Percentiles rank a stretch among this genome's conserved stretches.
These are phyloP conservation scores for Flagelloscypha sp. DNA, from an alignment of 768 basidiomycete species.

Conservation along the genomic window DNA sequence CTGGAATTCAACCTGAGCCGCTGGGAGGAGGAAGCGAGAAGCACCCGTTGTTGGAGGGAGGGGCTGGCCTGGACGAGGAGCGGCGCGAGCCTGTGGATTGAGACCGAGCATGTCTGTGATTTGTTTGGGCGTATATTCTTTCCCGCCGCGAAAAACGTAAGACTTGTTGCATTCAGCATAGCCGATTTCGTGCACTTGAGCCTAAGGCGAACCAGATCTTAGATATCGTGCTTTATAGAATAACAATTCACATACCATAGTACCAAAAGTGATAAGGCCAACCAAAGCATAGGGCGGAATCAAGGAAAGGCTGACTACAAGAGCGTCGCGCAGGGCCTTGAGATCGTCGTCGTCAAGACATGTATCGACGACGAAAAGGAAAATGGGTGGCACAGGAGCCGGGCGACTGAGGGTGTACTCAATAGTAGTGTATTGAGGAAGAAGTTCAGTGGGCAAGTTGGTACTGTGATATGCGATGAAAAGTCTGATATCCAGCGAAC, in stretches of 20 bases:
- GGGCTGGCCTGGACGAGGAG: constrained; percentile 80
- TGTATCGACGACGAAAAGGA: constrained; percentile 95
- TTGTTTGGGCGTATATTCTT: constrained; percentile 93
- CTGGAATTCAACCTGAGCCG: constrained; percentile 91
- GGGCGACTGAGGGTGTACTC: constrained; percentile 96
- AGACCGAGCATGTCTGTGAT: constrained; percentile 98
- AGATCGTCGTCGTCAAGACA: constrained; percentile 94
- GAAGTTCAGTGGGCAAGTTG: constrained; percentile 90
- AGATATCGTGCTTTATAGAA: constrained; percentile 1
- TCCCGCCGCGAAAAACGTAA: constrained; percentile 96
- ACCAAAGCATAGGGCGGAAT: constrained; percentile 93
- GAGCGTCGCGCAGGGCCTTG: constrained; percentile 89
- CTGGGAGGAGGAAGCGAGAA: constrained; percentile 86
- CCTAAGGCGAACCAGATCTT: constrained; percentile 34
- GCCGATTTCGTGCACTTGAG: constrained; percentile 97
- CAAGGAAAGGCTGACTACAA: constrained; percentile 87
- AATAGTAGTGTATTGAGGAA: constrained; percentile 98
- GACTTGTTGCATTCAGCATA: constrained; percentile 96
- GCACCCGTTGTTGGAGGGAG: constrained; percentile 77
- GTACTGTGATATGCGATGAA: too few species aligned
- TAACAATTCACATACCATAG: constrained; percentile 60
- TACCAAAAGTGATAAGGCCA: constrained; percentile 92
- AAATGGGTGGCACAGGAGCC: constrained; percentile 89
- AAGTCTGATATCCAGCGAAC: too few species aligned
- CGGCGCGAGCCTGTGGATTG: constrained; percentile 68